A percentile compares a stretch with the other conserved stretches of the same genome.
These are phyloP conservation scores for Phoenix roebelenii DNA, from an alignment of 176 grass and related monocot species.

Conservation along the genomic window DNA sequence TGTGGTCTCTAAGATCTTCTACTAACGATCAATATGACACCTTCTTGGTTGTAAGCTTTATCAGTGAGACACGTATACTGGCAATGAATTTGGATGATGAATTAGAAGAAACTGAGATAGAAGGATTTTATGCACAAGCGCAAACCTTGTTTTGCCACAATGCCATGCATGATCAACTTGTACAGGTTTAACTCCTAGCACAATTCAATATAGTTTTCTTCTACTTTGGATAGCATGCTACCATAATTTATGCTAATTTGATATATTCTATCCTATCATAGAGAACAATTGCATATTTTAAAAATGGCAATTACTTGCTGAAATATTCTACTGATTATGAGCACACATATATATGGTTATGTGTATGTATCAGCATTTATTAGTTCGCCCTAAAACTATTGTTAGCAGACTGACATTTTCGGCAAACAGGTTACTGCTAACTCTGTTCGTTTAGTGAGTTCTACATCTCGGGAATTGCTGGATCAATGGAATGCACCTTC, in stretches of 20 bases:
- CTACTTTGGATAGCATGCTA: background rate
- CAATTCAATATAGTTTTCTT: constrained; percentile 14
- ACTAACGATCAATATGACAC: constrained; percentile 61
- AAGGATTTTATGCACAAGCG: constrained; percentile 81
- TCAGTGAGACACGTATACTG: constrained; percentile 86
- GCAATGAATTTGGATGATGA: constrained; percentile 99
- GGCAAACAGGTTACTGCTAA: constrained; percentile 63
- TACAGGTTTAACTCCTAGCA: constrained; percentile 44
- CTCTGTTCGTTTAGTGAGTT: constrained; percentile 73
- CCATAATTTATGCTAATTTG: background rate
- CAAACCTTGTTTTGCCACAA: constrained; percentile 97
- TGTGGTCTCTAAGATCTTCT: constrained; percentile 82
- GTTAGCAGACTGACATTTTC: no score
- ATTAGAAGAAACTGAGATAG: constrained; percentile 87
- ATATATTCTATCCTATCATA: no score
- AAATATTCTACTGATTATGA: no score
- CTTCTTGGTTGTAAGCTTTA: constrained; percentile 94
- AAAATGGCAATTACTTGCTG: no score
- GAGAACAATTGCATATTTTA: no score
- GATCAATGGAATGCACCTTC: constrained; percentile 86
- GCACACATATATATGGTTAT: no score
- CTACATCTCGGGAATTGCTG: constrained; percentile 68
- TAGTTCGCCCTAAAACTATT: no score
- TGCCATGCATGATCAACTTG: constrained; percentile 70
- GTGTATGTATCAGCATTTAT: no score